Conservation (phyloP, 2,329 filamentous ascomycete species). For the Monascus ruber region DNA sequence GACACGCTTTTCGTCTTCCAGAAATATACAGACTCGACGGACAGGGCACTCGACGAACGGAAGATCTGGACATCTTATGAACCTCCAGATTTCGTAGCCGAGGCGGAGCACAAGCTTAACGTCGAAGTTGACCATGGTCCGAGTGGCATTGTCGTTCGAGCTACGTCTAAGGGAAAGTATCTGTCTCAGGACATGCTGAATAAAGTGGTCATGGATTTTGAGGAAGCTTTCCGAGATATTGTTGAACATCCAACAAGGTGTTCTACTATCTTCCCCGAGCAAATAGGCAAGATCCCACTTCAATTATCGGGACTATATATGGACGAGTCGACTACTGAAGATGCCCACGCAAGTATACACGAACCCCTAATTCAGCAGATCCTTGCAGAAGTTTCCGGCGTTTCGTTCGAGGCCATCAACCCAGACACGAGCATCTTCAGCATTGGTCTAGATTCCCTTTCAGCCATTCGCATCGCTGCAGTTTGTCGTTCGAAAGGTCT, state of each 20-base stretch:
- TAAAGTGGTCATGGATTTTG: conserved; percentile 9
- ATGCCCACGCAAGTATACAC: conserved; percentile 3
- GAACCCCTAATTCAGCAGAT: conserved; percentile 11
- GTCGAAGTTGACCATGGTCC: conserved; percentile 17
- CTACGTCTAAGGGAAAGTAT: conserved; percentile 13
- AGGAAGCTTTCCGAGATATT: conserved; percentile 14
- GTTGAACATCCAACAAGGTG: conserved; percentile 15
- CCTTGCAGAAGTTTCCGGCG: conserved; percentile 11
- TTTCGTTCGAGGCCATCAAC: conserved; percentile 11
- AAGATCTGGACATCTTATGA: conserved; percentile 14
- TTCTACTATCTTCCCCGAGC: conserved; percentile 11
- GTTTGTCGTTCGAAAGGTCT: conserved; percentile 15
- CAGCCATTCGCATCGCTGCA: conserved; percentile 19
- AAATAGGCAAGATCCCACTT: conserved; percentile 13
- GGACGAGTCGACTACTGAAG: background rate
- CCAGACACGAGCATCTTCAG: conserved; percentile 19
- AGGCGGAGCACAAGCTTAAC: conserved; percentile 20
- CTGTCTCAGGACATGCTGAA: conserved; percentile 10
- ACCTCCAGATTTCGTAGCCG: conserved; percentile 9
- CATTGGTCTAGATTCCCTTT: conserved; percentile 21
- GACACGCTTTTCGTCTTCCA: conserved; percentile 45
- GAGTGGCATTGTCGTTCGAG: conserved; percentile 10
- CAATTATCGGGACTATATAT: background rate
- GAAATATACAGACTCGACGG: conserved; percentile 15
- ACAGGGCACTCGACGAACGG: conserved; percentile 6